phyloP scores from a whole-genome alignment of 495 filamentous ascomycete genomes.

The Tetracladium marchalianum region DNA sequence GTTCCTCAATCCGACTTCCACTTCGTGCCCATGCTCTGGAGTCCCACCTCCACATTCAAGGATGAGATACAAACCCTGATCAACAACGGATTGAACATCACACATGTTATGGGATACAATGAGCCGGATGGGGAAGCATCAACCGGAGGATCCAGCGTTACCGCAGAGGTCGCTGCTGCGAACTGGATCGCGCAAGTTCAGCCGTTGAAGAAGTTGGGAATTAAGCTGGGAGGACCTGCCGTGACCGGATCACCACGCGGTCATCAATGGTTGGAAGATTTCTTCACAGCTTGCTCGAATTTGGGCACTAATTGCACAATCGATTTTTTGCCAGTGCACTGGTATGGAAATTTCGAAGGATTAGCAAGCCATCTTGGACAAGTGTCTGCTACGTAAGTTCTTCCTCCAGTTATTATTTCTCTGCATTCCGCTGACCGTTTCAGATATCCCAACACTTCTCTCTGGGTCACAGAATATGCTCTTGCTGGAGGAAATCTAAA shows the following conservation, averaged over 20 bases:
- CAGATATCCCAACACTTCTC: slow-evolving; percentile 41
- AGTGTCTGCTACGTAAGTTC: slow-evolving; percentile 37
- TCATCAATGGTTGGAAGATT: slow-evolving; percentile 52
- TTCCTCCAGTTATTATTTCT: slow-evolving; percentile 10
- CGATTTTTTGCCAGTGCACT: slow-evolving; percentile 69
- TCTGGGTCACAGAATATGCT: slow-evolving; percentile 72
- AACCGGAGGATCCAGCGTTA: slow-evolving; percentile 49
- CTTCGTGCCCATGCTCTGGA: slow-evolving; percentile 78
- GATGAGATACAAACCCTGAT: slow-evolving; percentile 40
- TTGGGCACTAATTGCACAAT: slow-evolving; percentile 44
- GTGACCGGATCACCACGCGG: slow-evolving; percentile 46
- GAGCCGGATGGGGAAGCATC: slow-evolving; percentile 50
- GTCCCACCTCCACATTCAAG: slow-evolving; percentile 41
- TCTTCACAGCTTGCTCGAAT: slow-evolving; percentile 42
- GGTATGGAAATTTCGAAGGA: slow-evolving; percentile 69
- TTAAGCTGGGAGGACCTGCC: slow-evolving; percentile 49
- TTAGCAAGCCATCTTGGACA: slow-evolving; percentile 60
- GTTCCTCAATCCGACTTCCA: slow-evolving; percentile 37
- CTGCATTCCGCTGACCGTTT: background rate
- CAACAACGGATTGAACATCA: slow-evolving; percentile 44
- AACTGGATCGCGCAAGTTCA: slow-evolving; percentile 58
- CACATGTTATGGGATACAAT: slow-evolving; percentile 61
- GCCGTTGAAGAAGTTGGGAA: slow-evolving; percentile 46
- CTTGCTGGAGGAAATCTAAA: slow-evolving; percentile 33
- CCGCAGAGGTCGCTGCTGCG: slow-evolving; percentile 45